These are phyloP conservation scores for Cyberlindnera xishuangbannaensis DNA, from an alignment of 805 yeast species.

Conservation along the genomic window DNA sequence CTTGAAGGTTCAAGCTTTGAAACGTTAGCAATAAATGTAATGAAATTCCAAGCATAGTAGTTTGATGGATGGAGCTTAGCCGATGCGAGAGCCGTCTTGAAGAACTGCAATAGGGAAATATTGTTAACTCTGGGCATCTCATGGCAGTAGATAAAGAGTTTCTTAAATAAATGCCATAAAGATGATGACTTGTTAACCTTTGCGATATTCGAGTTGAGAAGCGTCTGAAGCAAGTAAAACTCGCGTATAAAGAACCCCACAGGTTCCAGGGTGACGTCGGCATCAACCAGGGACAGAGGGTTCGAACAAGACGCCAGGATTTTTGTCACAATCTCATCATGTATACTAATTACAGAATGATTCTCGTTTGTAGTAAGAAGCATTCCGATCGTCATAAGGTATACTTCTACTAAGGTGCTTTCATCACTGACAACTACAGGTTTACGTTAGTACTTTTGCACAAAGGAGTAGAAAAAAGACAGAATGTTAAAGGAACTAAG, in stretches of 20 bases:
- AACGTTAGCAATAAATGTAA: constrained; percentile 27
- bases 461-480: too few species aligned
- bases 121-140: not conserved
- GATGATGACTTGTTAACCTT: constrained; percentile 35
- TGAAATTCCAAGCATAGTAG: constrained; percentile 36
- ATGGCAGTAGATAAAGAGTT: constrained; percentile 17
- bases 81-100: constrained; percentile 22
- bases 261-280: constrained; percentile 3
- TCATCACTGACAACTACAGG: constrained; percentile 6
- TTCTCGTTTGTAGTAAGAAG: constrained; percentile 33
- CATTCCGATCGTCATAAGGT: constrained; percentile 29
- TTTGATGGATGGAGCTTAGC: constrained; percentile 31
- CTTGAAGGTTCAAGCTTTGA: constrained; percentile 5
- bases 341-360: constrained; percentile 28
- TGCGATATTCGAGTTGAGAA: constrained; percentile 29
- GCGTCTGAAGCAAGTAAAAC: constrained; percentile 15
- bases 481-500: too few species aligned
- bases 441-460: not conserved
- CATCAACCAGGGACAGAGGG: not conserved
- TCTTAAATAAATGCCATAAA: constrained; percentile 30
- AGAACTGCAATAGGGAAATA: constrained; percentile 7
- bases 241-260: constrained; percentile 16
- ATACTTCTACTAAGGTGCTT: constrained; percentile 8
- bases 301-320: constrained; percentile 5
- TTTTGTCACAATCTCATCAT: constrained; percentile 22